Base-by-base conservation (phyloP, 306 rosid species). In the Fagus crenata region DNA sequence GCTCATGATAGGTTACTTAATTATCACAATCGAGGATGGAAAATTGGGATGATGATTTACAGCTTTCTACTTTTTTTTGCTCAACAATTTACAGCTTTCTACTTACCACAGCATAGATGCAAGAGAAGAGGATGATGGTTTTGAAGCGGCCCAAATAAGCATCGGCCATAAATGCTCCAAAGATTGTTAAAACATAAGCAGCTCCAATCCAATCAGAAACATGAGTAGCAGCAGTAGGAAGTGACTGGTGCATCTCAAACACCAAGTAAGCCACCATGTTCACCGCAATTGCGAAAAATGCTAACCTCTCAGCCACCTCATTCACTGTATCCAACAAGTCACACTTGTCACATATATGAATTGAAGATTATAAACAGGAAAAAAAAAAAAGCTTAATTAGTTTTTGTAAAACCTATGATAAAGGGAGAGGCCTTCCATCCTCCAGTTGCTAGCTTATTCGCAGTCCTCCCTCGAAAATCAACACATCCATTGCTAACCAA, bases 361-460 rank as follows among this genome's bases (percentile, higher is more conserved):
- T 4, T 7, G 41, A 35, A 71, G 35, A 12, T 1, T 1, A 56
- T 18, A 22, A 22, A 56, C 1, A 8, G 3, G 9, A 7, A 22
- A n/a, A 56, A 17, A 18, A 28, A 28, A 58, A 28, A 18, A 2
- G 28, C 11, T 18, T 58, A 4, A 42, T 7, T 35, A 14, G 7
- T 13, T 3, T 5, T 63, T 36, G 7, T 63, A 39, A 7, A 65
- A 85, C 91, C 81, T 64, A 89, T 89, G 78, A 89, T 80, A 53
- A 80, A 89, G 1, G 93, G 88, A 32, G 88, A 80, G 43, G 93
- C 93, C 82, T 81, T 87, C 91, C 89, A 89, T 71, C 89, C 89
- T 54, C 93, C 91, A 0, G 87, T 89, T 22, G 64, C 85, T 84
- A 3, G 51, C 65, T 87, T 89, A 77, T 86, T 46, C 0, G 93